Base-by-base conservation (phyloP, 2,329 filamentous ascomycete genomes). In the Cercospora citrullina region DNA sequence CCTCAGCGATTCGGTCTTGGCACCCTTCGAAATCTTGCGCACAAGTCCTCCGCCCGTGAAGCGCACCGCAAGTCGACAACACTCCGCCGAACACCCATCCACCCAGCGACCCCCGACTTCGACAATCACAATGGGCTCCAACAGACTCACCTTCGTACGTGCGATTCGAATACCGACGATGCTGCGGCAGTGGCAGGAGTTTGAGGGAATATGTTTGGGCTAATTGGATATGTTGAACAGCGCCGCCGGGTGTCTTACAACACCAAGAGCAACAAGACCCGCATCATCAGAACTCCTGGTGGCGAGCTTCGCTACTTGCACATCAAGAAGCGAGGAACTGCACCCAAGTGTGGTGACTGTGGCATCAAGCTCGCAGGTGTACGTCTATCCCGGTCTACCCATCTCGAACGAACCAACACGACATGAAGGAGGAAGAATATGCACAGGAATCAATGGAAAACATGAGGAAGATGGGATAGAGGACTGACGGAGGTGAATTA, bases 311-410 rank as follows among this genome's bases (percentile, higher is more conserved):
- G 95, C 83, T 90, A 97, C 82, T 91, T 98, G 79, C 94, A 99
- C 91, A 94, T 97, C 88, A 98, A 98, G 92, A 99, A 99, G 93
- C 92, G 90, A 84, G 95, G 94, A 79, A 96, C 93, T 82, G 91
- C 94, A 75, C 95, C 95, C 82, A 99, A 99, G 89, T 99, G 95
- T 83, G 92, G 96, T 89, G 95, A 99, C 89, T 99, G 96, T 82
- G 95, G 95, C 81, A 89, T 89, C 87, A 98, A 98, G 88, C 91
- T 99, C 80, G 89, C 93, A 81, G 95, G 95, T 84, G 94, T 99
- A 92, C 91, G 93, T 96, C 60, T 58, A 21, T 30, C 51, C 67
- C 36, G 23, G 33, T 26, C n/a, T 53, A 16, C 45, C 10, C 16
- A 45, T 48, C 33, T 16, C 31, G 53, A 58, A 58, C 30, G 12